A percentile compares a stretch with the other conserved stretches of the same genome.
phyloP scores from a whole-genome alignment of 331 rosid genomes.

The Rosa hybrid region DNA sequence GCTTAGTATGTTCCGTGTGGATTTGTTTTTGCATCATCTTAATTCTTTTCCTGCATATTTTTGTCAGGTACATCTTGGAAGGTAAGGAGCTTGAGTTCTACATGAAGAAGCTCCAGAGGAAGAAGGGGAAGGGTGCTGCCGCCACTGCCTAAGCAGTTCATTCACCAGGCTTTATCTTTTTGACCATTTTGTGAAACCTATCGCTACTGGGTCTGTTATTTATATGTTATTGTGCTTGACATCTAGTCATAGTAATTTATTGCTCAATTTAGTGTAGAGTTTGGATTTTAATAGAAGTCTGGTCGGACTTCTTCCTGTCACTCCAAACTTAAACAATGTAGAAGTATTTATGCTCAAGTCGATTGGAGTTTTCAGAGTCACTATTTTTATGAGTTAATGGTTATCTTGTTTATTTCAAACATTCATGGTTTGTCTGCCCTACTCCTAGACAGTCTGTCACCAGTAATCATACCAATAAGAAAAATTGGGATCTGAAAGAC shows the following conservation, averaged over 20 bases:
- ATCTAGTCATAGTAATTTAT: background rate
- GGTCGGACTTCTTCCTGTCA: background rate
- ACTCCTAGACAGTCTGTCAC: background rate
- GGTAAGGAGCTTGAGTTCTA: slow-evolving; percentile 53
- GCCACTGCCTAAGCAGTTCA: slow-evolving; percentile 29
- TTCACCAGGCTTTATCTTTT: background rate
- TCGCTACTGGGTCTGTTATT: background rate
- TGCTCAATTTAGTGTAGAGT: background rate
- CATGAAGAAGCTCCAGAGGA: slow-evolving; percentile 50
- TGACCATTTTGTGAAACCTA: background rate
- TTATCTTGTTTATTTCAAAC: background rate
- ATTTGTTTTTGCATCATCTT: background rate
- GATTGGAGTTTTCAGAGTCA: background rate
- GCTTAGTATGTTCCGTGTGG: background rate
- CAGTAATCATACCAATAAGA: no score
- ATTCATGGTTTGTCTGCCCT: no score
- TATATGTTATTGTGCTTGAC: background rate
- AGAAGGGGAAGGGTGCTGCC: slow-evolving; percentile 42
- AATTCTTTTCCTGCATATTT: background rate
- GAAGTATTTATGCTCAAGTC: background rate
- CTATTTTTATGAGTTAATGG: no score
- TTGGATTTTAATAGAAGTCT: background rate
- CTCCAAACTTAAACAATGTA: background rate
- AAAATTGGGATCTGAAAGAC: no score
- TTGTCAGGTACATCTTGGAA: slow-evolving; percentile 44